Evolutionary conservation across 495 filamentous ascomycete species (phyloP).

Genomic region (Bombardia bombarda): DNA sequence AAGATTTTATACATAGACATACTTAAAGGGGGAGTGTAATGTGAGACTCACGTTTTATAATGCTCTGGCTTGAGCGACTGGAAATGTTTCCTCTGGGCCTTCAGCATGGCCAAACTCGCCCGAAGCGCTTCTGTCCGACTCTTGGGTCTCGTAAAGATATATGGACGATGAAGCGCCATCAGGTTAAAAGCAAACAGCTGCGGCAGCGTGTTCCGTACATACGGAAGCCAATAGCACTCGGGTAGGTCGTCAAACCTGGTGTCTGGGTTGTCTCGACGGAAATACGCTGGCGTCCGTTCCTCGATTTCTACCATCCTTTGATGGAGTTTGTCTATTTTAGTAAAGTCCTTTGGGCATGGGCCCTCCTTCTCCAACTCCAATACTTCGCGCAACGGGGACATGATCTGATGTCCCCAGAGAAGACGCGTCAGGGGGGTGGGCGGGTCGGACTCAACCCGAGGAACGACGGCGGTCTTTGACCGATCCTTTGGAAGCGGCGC

Average conservation of each 20-base stretch:
- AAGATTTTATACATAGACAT: too few relatives aligned
- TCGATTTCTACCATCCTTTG: conserved; percentile 38
- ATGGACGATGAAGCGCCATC: conserved; percentile 55
- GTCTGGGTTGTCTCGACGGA: conserved; percentile 47
- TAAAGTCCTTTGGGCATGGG: conserved; percentile 42
- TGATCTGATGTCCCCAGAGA: conserved; percentile 27
- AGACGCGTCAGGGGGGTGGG: conserved; percentile 35
- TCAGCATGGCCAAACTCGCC: conserved; percentile 47
- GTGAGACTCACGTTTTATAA: conserved; percentile 43
- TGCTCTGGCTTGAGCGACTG: conserved; percentile 39
- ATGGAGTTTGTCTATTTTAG: conserved; percentile 46
- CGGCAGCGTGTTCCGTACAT: conserved; percentile 36
- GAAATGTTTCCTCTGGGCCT: conserved; percentile 45
- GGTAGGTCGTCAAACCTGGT: conserved; percentile 42
- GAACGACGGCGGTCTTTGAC: conserved; percentile 25
- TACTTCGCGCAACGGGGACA: conserved; percentile 28
- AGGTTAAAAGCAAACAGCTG: conserved; percentile 44
- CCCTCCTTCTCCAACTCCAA: conserved; percentile 44
- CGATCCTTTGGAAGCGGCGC: conserved; percentile 23
- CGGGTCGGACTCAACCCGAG: conserved; percentile 27
- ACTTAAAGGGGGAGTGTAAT: conserved; percentile 2
- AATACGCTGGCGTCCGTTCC: conserved; percentile 40
- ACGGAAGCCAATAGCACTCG: conserved; percentile 46
- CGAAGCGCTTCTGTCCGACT: conserved; percentile 45
- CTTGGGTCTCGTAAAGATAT: conserved; percentile 48